phyloP scores from a whole-genome alignment of 2,329 filamentous ascomycete species.

The Cryoendolithus antarcticus region DNA sequence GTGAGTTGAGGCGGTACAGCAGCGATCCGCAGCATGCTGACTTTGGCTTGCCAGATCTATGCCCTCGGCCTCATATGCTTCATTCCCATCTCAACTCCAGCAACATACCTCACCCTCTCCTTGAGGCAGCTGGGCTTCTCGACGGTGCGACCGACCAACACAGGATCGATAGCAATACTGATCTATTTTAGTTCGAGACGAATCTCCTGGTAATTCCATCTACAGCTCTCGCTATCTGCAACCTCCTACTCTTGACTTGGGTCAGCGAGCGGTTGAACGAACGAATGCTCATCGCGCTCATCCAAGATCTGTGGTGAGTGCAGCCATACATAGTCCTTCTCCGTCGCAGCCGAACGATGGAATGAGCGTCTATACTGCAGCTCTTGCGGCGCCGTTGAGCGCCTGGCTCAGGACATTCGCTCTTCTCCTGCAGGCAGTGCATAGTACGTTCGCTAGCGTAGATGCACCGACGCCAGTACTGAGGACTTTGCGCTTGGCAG shows the following conservation, averaged over 20 bases:
- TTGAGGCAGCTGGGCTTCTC: conserved; percentile 45
- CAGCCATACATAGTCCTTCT: background rate
- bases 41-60: conserved; percentile 28
- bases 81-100: conserved; percentile 39
- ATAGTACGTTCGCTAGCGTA: no score
- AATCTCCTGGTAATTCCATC: conserved; percentile 48
- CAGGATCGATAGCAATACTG: background rate
- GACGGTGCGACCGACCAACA: conserved; percentile 21
- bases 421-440: no score
- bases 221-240: conserved; percentile 26
- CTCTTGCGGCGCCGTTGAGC: no score
- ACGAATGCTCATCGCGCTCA: conserved; percentile 34
- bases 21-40: background rate
- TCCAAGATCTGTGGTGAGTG: conserved; percentile 42
- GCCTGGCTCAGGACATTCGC: no score
- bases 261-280: conserved; percentile 36
- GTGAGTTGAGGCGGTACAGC: background rate
- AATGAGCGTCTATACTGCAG: no score
- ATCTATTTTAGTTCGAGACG: conserved; percentile 34
- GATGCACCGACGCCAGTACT: no score
- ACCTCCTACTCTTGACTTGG: conserved; percentile 33
- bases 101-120: conserved; percentile 46
- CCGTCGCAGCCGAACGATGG: no score
- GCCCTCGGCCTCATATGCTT: conserved; percentile 41
- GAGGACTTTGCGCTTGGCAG: no score